These are phyloP conservation scores for Ceriops zippeliana DNA, from an alignment of 345 rosid species.

Conservation along the genomic window DNA sequence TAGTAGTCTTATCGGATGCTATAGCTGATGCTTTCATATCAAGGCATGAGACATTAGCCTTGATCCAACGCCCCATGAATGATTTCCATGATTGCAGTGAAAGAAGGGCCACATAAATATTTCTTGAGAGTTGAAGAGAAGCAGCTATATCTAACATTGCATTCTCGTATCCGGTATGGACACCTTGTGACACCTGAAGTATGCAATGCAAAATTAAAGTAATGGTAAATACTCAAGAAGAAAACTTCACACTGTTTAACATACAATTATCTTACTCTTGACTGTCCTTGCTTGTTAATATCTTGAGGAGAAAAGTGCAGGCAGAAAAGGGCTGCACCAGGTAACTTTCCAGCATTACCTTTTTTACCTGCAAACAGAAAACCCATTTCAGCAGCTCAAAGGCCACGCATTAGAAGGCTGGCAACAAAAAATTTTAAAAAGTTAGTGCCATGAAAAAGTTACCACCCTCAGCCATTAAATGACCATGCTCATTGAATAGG, in stretches of 20 bases:
- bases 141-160: slow-evolving; percentile 59
- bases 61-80: slow-evolving; percentile 82
- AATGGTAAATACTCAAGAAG: slow-evolving; percentile 10
- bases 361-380: slow-evolving; percentile 52
- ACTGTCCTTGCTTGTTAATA: slow-evolving; percentile 38
- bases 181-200: slow-evolving; percentile 47
- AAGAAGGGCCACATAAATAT: slow-evolving; percentile 67
- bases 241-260: slow-evolving; percentile 8
- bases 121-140: slow-evolving; percentile 81
- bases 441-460: background rate
- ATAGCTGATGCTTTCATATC: slow-evolving; percentile 40
- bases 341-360: slow-evolving; percentile 47
- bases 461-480: background rate
- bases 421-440: background rate
- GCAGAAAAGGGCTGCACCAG: slow-evolving; percentile 83
- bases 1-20: slow-evolving; percentile 53
- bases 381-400: slow-evolving; percentile 6
- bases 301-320: slow-evolving; percentile 52
- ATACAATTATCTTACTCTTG: slow-evolving; percentile 42
- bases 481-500: background rate
- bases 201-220: slow-evolving; percentile 23
- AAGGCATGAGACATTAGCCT: slow-evolving; percentile 44
- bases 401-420: background rate
- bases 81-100: slow-evolving; percentile 88
- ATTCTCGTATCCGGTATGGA: slow-evolving; percentile 55